Conservation (phyloP, 163 green algal species). For the Volvox carteri region DNA sequence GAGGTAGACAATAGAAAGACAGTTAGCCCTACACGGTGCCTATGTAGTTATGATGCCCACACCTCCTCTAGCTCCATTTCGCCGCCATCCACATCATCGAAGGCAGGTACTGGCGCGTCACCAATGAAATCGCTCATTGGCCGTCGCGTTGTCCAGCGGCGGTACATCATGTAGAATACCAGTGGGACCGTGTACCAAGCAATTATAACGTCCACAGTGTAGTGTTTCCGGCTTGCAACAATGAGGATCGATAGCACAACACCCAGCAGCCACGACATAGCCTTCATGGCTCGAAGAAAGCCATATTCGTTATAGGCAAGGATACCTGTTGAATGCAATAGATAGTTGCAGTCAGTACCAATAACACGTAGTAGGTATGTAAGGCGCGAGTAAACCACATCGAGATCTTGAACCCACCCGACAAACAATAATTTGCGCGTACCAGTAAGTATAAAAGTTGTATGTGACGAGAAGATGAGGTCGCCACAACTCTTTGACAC, state of each 20-base stretch:
- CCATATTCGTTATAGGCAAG: slow-evolving; percentile 77
- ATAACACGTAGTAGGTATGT: too few relatives aligned
- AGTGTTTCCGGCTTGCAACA: slow-evolving; percentile 93
- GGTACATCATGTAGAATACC: slow-evolving; percentile 66
- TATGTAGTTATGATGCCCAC: not conserved
- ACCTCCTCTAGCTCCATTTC: slow-evolving; percentile 51
- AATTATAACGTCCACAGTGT: slow-evolving; percentile 79
- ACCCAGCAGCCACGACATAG: slow-evolving; percentile 80
- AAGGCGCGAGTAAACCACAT: too few relatives aligned
- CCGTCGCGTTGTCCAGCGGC: slow-evolving; percentile 58
- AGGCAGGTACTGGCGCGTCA: not conserved
- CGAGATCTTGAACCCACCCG: too few relatives aligned
- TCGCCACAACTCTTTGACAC: slow-evolving; percentile 91
- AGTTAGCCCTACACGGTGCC: not conserved
- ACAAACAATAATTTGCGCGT: too few relatives aligned
- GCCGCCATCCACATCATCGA: slow-evolving; percentile 25
- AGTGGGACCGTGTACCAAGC: slow-evolving; percentile 80
- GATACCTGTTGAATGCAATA: slow-evolving; percentile 51
- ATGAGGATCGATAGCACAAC: slow-evolving; percentile 87
- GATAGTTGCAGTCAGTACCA: too few relatives aligned
- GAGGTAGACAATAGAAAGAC: not conserved
- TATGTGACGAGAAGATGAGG: slow-evolving; percentile 96
- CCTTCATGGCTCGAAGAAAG: slow-evolving; percentile 65
- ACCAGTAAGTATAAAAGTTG: slow-evolving; percentile 91
- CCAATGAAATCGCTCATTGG: slow-evolving; percentile 57